Evolutionary conservation across 768 basidiomycete genomes (phyloP), one percentile per base, ranked within the genome.

Genomic region (Tricholomella constricta): DNA sequence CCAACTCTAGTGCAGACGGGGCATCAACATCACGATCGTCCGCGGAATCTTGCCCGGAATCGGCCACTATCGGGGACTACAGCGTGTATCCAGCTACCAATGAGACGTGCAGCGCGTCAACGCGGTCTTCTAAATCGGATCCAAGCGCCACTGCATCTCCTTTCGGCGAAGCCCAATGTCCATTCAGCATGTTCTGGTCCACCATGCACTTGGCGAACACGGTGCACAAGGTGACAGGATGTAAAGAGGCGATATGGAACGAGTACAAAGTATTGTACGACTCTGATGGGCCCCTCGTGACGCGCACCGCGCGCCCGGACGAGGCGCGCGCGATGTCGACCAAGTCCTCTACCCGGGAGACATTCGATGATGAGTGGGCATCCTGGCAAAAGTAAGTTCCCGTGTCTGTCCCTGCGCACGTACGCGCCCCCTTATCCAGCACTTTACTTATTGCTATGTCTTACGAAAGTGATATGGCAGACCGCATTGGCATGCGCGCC

Each of bases 181-280:
- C 44, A n/a, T 48, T 41, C 8, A 51, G 27, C 31, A 57, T 76
- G 15, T 69, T 72, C 19, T 82, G 78, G 70, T 75, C 76, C n/a
- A 69, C 77, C 23, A 84, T 91, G 79, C 88, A 89, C 63, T 73
- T 91, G 9, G 81, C 81, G 11, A 79, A 78, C 54, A 78, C 72
- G 23, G 79, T 89, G 8, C 75, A 73, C 26, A 80, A 78, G 17
- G 76, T 89, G 22, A 61, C 66, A 22, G 80, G 78, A 14, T 90
- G 87, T 71, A 88, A 88, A 61, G 86, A 87, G 35, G 80, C 84
- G 17, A 81, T 91, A 35, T 87, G 81, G 80, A 66, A 68, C 19
- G 84, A 85, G 64, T 90, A 88, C 63, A 68, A 79, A 40, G 72
- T 69, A 48, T 65, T 87, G 2, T 77, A 74, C 36, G 73, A 73